A percentile compares a stretch with the other conserved stretches of the same genome.
Evolutionary conservation across 345 rosid genomes (phyloP).

Genomic region (Rhizophora apiculata): DNA sequence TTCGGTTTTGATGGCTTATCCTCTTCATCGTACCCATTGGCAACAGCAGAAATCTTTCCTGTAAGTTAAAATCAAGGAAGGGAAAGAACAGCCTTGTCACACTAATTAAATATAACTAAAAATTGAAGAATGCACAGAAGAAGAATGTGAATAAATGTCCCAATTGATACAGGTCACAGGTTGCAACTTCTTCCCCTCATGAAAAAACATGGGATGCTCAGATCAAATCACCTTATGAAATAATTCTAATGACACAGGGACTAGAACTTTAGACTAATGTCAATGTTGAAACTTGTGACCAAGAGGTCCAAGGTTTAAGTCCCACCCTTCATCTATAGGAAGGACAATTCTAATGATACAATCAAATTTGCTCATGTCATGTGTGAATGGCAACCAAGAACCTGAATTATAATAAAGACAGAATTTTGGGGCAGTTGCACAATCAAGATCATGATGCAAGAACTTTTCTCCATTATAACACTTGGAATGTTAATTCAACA

Average conservation of each 20-base stretch:
- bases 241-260: too few species aligned
- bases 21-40: constrained; percentile 58
- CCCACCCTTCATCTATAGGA: too few species aligned
- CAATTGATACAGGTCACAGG: too few species aligned
- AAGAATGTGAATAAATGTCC: too few species aligned
- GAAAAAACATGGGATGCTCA: too few species aligned
- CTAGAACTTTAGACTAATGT: too few species aligned
- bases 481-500: not conserved
- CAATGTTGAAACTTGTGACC: too few species aligned
- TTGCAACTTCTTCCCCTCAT: too few species aligned
- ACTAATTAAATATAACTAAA: not conserved
- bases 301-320: too few species aligned
- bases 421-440: not conserved
- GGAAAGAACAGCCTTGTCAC: not conserved
- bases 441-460: not conserved
- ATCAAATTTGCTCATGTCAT: not conserved
- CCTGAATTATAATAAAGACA: not conserved
- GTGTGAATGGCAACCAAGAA: not conserved
- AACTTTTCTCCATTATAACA: not conserved
- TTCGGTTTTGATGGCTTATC: constrained; percentile 44
- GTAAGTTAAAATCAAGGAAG: constrained; percentile 13
- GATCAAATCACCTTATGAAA: too few species aligned
- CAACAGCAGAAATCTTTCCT: constrained; percentile 54
- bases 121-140: too few species aligned
- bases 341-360: not conserved